Percentiles rank a stretch among this genome's conserved stretches.
phyloP scores from a whole-genome alignment of 2,329 filamentous ascomycete species.

The Bipolaris cookei region DNA sequence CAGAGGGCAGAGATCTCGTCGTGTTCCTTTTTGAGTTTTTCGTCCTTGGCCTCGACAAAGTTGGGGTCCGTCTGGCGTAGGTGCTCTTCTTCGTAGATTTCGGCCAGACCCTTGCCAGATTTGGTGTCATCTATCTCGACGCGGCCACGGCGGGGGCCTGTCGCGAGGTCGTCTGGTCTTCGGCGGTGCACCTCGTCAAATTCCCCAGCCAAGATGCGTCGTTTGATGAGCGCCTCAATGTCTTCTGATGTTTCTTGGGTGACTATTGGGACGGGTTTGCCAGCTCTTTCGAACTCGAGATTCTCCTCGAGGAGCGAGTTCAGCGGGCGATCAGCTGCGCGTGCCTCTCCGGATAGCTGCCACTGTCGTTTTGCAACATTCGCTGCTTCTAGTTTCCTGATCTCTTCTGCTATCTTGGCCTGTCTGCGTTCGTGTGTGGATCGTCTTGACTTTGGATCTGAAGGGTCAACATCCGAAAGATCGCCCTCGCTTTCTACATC shows the following conservation, averaged over 20 bases:
- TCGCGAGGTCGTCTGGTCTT: constrained; percentile 73
- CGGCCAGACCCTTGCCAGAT: constrained; percentile 83
- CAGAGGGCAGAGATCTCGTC: constrained; percentile 82
- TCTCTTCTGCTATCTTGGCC: constrained; percentile 85
- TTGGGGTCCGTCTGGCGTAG: constrained; percentile 77
- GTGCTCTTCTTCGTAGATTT: constrained; percentile 94
- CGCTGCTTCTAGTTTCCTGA: constrained; percentile 85
- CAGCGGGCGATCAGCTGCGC: constrained; percentile 77
- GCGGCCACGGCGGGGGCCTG: constrained; percentile 71
- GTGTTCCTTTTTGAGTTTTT: constrained; percentile 82
- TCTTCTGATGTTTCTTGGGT: constrained; percentile 88
- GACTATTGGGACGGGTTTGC: constrained; percentile 93
- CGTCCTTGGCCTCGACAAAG: constrained; percentile 81
- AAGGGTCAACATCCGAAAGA: constrained; percentile 67
- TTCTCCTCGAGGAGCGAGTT: constrained; percentile 96
- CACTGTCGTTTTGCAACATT: constrained; percentile 90
- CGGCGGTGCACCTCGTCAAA: constrained; percentile 91
- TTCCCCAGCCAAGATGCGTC: constrained; percentile 84
- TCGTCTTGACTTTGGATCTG: constrained; percentile 73
- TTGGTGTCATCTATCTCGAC: constrained; percentile 87
- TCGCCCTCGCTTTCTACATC: constrained; percentile 64
- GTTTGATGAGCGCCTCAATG: constrained; percentile 93
- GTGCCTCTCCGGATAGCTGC: constrained; percentile 87
- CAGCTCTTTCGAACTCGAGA: constrained; percentile 91
- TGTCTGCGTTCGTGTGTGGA: constrained; percentile 88